A percentile compares a stretch with the other conserved stretches of the same genome.
These are phyloP conservation scores for Phenoliferia sp. DNA, from an alignment of 1,284 basidiomycete species.

Conservation along the genomic window DNA sequence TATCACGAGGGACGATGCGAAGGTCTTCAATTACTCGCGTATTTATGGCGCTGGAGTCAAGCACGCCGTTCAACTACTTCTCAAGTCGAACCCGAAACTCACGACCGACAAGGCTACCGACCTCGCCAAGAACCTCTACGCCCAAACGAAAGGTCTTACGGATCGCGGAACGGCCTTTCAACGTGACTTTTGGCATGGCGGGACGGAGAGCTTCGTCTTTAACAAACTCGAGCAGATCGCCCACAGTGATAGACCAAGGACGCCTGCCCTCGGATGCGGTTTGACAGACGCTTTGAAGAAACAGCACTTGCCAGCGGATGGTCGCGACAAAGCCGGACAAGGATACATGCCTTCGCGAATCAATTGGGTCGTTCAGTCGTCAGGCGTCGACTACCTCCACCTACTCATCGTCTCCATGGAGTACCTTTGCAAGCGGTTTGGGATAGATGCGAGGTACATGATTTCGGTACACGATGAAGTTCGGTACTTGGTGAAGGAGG, in stretches of 20 bases:
- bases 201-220: slow-evolving; percentile 96
- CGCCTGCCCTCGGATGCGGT: slow-evolving; percentile 89
- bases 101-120: slow-evolving; percentile 70
- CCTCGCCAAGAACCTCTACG: slow-evolving; percentile 80
- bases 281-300: slow-evolving; percentile 88
- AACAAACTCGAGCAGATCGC: slow-evolving; percentile 98
- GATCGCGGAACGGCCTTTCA: slow-evolving; percentile 38
- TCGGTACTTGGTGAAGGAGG: slow-evolving; percentile 83
- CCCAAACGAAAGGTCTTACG: slow-evolving; percentile 75
- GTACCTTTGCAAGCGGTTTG: slow-evolving; percentile 72
- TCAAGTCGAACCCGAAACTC: slow-evolving; percentile 81
- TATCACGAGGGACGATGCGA: slow-evolving; percentile 90
- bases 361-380: slow-evolving; percentile 99
- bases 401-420: slow-evolving; percentile 94
- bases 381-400: slow-evolving; percentile 96
- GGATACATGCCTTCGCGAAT: slow-evolving; percentile 95
- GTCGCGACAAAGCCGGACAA: slow-evolving; percentile 56
- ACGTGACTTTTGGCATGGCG: slow-evolving; percentile 88
- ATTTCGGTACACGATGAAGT: slow-evolving; percentile 98
- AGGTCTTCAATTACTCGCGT: slow-evolving; percentile 98
- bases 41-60: slow-evolving; percentile 97
- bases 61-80: slow-evolving; percentile 81
- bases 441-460: slow-evolving; percentile 86
- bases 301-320: slow-evolving; percentile 67
- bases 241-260: slow-evolving; percentile 75